phyloP scores from a whole-genome alignment of 768 basidiomycete species.

The Phaeotremella fagi region DNA sequence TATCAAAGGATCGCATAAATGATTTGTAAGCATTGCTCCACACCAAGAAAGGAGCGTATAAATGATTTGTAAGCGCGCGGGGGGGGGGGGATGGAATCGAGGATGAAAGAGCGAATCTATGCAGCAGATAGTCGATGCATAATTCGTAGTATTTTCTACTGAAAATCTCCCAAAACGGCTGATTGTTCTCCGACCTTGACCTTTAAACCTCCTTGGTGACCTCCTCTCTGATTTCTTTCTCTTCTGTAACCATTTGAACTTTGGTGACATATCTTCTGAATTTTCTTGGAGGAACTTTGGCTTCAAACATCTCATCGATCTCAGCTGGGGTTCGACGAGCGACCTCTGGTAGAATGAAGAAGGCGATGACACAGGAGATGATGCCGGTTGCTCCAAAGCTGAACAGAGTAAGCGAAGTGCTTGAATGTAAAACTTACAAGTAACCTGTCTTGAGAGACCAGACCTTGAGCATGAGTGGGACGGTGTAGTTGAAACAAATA shows the following conservation, averaged over 20 bases:
- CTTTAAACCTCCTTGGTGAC: too few species aligned
- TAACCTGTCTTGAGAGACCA: background rate
- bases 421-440: conserved; percentile 1
- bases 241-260: conserved; percentile 8
- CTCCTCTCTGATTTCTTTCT: too few species aligned
- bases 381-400: conserved; percentile 5
- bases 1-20: too few species aligned
- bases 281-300: conserved; percentile 5
- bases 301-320: conserved; percentile 16
- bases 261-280: conserved; percentile 10
- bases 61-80: too few species aligned
- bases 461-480: conserved; percentile 15
- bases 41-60: too few species aligned
- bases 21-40: too few species aligned
- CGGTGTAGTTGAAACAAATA: conserved; percentile 12
- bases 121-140: too few species aligned
- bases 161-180: too few species aligned
- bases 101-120: too few species aligned
- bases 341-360: conserved; percentile 17
- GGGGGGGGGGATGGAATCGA: too few species aligned
- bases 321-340: conserved; percentile 12
- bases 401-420: background rate
- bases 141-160: too few species aligned
- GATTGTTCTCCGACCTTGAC: too few species aligned
- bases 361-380: background rate